These are phyloP conservation scores for Xylogone sp. DNA, from an alignment of 2,329 filamentous ascomycete species.

Conservation along the genomic window DNA sequence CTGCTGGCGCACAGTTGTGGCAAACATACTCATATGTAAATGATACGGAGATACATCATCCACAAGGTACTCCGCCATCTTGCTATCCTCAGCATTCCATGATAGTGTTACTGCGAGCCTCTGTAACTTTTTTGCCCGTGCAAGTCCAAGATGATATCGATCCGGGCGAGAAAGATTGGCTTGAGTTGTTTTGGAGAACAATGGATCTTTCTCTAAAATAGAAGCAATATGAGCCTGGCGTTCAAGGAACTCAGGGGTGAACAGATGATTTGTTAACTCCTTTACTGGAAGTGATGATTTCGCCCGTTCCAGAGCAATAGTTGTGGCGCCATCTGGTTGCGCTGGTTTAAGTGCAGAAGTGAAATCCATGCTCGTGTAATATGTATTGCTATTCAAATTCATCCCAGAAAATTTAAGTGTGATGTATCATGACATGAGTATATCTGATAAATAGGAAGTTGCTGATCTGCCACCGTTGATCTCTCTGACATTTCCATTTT, in stretches of 20 bases:
- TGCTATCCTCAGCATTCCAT: conserved; percentile 46
- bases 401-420: background rate
- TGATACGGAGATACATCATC: conserved; percentile 51
- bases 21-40: conserved; percentile 48
- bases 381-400: background rate
- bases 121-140: conserved; percentile 45
- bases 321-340: conserved; percentile 39
- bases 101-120: conserved; percentile 39
- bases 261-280: conserved; percentile 41
- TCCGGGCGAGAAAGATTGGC: conserved; percentile 47
- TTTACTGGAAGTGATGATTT: conserved; percentile 39
- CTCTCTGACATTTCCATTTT: background rate
- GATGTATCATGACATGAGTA: background rate
- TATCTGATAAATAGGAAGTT: background rate
- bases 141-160: conserved; percentile 47
- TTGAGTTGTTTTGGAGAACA: conserved; percentile 46
- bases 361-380: conserved; percentile 40
- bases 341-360: conserved; percentile 43
- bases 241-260: conserved; percentile 43
- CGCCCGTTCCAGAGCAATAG: conserved; percentile 40
- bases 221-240: conserved; percentile 42
- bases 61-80: conserved; percentile 47
- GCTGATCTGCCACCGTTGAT: background rate
- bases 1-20: conserved; percentile 47
- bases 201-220: conserved; percentile 40